These are phyloP conservation scores for Xylaria sp. DNA, from an alignment of 2,329 filamentous ascomycete genomes.

Conservation along the genomic window DNA sequence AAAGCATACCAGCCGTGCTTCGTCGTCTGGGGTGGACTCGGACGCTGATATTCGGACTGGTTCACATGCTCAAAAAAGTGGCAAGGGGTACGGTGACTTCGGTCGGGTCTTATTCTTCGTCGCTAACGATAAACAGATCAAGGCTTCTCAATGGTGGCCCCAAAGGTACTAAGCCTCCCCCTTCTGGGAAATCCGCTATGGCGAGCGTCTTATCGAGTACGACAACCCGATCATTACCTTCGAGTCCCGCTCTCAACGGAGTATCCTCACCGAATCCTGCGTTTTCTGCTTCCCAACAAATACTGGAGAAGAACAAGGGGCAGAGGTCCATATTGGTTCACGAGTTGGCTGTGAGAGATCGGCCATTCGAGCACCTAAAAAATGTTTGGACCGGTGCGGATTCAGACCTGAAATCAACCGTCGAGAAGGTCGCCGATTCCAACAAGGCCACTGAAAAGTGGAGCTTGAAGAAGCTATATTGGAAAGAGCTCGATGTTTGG, in stretches of 20 bases:
- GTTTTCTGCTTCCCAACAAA: conserved; percentile 62
- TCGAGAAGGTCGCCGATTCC: conserved; percentile 69
- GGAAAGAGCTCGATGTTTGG: conserved; percentile 74
- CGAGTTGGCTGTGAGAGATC: conserved; percentile 67
- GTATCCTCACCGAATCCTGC: conserved; percentile 65
- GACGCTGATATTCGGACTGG: conserved; percentile 45
- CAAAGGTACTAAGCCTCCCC: conserved; percentile 46
- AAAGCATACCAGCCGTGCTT: conserved; percentile 50
- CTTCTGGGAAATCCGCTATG: conserved; percentile 54
- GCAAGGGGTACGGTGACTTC: conserved; percentile 56
- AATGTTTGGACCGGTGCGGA: conserved; percentile 63
- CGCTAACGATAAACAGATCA: conserved; percentile 52
- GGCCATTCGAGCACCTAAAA: conserved; percentile 61
- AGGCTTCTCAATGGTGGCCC: conserved; percentile 52
- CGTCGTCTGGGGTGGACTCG: conserved; percentile 56
- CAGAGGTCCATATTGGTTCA: conserved; percentile 67
- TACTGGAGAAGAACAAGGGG: conserved; percentile 65
- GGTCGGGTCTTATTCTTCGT: conserved; percentile 39
- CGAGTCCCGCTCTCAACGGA: conserved; percentile 68
- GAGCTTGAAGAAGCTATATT: conserved; percentile 66
- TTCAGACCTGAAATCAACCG: conserved; percentile 64
- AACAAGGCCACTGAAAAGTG: conserved; percentile 62
- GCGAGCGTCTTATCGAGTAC: conserved; percentile 56
- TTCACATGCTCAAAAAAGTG: conserved; percentile 50
- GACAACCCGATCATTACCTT: conserved; percentile 59